phyloP scores from a whole-genome alignment of 441 rosid species.

The Eutrema salsugineum region DNA sequence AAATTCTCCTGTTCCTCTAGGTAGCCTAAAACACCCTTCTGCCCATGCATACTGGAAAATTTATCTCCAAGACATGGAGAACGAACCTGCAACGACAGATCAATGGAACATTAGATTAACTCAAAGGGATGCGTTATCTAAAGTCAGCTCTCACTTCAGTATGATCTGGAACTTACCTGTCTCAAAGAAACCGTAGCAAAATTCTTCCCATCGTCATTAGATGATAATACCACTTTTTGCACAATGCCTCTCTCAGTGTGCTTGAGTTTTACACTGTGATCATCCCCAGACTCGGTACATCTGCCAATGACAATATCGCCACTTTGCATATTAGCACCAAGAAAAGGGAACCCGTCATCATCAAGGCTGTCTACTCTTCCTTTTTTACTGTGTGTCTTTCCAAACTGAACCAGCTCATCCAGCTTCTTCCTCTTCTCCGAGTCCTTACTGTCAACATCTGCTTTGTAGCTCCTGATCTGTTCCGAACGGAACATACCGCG shows the following conservation, averaged over 20 bases:
- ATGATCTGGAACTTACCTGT: conserved; percentile 51
- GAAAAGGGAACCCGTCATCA: conserved; percentile 84
- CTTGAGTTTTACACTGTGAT: conserved; percentile 82
- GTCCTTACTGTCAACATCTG: conserved; percentile 83
- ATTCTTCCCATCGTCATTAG: conserved; percentile 92
- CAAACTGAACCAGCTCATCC: conserved; percentile 65
- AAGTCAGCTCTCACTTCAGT: conserved; percentile 10
- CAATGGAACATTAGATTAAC: neutral
- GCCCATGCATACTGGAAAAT: conserved; percentile 99
- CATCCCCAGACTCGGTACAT: conserved; percentile 76
- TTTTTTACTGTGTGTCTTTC: conserved; percentile 69
- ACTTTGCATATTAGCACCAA: conserved; percentile 81
- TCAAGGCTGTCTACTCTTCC: conserved; percentile 90
- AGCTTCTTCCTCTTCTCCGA: conserved; percentile 53
- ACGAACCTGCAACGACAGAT: conserved; percentile 55
- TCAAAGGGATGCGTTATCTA: neutral
- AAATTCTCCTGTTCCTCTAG: conserved; percentile 91
- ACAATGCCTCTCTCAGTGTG: conserved; percentile 95
- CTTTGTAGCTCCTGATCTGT: conserved; percentile 84
- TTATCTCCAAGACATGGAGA: conserved; percentile 94
- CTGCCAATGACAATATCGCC: conserved; percentile 91
- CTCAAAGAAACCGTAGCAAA: conserved; percentile 81
- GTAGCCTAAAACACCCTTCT: conserved; percentile 93
- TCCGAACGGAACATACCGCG: conserved; percentile 91
- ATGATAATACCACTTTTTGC: conserved; percentile 84